Base-by-base conservation (phyloP, 1,284 basidiomycete species). In the Ustilago trichophora region DNA sequence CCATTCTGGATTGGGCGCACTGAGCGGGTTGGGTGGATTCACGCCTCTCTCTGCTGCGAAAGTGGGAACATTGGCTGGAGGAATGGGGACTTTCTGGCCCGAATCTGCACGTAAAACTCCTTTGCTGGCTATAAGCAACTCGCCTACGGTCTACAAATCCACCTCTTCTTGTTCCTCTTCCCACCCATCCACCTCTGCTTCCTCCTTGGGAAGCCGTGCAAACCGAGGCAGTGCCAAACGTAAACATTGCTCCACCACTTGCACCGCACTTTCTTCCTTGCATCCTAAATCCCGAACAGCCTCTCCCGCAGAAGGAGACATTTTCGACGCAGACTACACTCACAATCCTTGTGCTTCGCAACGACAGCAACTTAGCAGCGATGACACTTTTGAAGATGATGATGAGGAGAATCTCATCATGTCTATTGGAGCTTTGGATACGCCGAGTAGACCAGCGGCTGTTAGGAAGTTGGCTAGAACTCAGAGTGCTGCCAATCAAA, bases 381-480 rank as follows among this genome's bases (percentile, higher is more conserved):
- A 59, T 38, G 60, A 67, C 21, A 44, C 60, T 27, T 60, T 68
- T 36, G 72, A 72, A 29, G 49, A 69, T 35, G 60, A 65, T 19
- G 41, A 52, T 22, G 35, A 32, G 19, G 50, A 49, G 19, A 63
- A 53, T 42, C 25, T 70, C 37, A 38, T 70, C 36, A 38, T 71
- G 44, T 37, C 42, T 31, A 57, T 58, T 11, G 41, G 49, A 0
- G 46, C 60, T 13, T 37, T 74, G 19, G 72, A 74, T 29, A 72
- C 72, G 36, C 72, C 72, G 4, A 53, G 44, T 2, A 21, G 50
- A 5, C 45, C 57, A 34, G 47, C 50, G 18, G 40, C 54, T 42
- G 16, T 59, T 27, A 35, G 57, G 35, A 47, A 41, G 42, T 25
- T 58, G 37, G 33, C 67, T 16, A 35, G 51, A 31, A 44, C 44